Conservation (phyloP, 2,329 filamentous ascomycete genomes). For the Thelonectria blattea region DNA sequence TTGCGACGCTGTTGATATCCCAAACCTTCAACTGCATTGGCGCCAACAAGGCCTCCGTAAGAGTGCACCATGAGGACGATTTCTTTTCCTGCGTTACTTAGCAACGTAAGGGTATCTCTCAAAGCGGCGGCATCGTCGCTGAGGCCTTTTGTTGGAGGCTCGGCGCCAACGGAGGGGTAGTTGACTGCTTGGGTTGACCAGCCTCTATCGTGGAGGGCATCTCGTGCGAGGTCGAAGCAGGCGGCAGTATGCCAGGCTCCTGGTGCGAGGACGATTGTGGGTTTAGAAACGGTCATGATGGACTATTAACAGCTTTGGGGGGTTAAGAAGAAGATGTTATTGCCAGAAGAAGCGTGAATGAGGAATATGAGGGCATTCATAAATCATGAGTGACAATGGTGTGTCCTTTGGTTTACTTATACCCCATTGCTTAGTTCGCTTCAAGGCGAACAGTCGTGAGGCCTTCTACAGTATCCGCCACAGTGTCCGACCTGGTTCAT, state of each 20-base stretch:
- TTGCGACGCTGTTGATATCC: conserved; percentile 41
- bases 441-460: neutral
- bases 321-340: too few relatives aligned
- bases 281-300: conserved; percentile 18
- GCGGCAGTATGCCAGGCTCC: conserved; percentile 47
- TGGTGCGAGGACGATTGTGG: conserved; percentile 45
- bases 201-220: conserved; percentile 40
- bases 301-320: neutral
- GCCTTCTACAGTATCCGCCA: neutral
- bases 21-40: conserved; percentile 45
- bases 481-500: neutral
- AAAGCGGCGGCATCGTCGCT: conserved; percentile 43
- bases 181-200: conserved; percentile 41
- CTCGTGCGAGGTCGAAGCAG: conserved; percentile 40
- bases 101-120: conserved; percentile 32
- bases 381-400: too few relatives aligned
- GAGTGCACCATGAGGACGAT: conserved; percentile 52
- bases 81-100: conserved; percentile 45
- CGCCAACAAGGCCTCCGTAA: conserved; percentile 50
- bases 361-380: too few relatives aligned
- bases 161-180: conserved; percentile 43
- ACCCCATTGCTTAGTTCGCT: too few relatives aligned
- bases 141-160: conserved; percentile 34
- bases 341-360: too few relatives aligned
- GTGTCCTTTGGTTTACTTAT: too few relatives aligned